Conservation (phyloP, 2,329 filamentous ascomycete genomes). For the Dactylellina leptospora region DNA sequence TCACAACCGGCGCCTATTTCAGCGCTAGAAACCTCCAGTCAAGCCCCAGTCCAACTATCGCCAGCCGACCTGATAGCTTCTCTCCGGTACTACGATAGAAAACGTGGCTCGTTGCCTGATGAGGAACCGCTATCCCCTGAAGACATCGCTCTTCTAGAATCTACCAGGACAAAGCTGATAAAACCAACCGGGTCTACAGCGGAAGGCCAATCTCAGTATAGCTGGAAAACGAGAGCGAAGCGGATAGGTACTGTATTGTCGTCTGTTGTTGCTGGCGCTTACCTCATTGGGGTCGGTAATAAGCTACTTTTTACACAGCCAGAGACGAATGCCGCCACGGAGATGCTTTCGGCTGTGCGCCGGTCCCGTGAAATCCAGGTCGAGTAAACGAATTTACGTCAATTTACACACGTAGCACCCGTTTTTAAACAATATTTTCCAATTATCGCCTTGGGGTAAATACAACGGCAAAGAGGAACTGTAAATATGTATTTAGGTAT, state of each 20-base stretch:
- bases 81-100: conserved; percentile 41
- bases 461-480: neutral
- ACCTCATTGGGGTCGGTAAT: conserved; percentile 30
- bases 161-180: conserved; percentile 6
- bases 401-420: neutral
- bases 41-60: conserved; percentile 11
- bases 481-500: conserved; percentile 43
- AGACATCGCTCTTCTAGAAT: conserved; percentile 36
- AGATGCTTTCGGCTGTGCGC: conserved; percentile 42
- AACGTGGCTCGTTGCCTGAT: conserved; percentile 33
- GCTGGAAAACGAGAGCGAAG: conserved; percentile 2
- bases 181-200: conserved; percentile 7
- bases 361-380: conserved; percentile 12
- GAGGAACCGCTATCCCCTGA: conserved; percentile 43
- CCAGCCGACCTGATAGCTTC: conserved; percentile 49
- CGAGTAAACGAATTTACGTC: neutral
- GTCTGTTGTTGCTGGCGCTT: conserved; percentile 15
- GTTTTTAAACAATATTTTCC: no score
- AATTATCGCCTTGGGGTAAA: neutral
- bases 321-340: conserved; percentile 30
- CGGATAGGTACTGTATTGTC: conserved; percentile 6
- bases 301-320: conserved; percentile 30
- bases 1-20: neutral
- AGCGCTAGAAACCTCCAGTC: neutral
- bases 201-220: neutral